Evolutionary conservation across 768 basidiomycete genomes (phyloP), one percentile per base, ranked within the genome.

Genomic region (Collybia sp.): DNA sequence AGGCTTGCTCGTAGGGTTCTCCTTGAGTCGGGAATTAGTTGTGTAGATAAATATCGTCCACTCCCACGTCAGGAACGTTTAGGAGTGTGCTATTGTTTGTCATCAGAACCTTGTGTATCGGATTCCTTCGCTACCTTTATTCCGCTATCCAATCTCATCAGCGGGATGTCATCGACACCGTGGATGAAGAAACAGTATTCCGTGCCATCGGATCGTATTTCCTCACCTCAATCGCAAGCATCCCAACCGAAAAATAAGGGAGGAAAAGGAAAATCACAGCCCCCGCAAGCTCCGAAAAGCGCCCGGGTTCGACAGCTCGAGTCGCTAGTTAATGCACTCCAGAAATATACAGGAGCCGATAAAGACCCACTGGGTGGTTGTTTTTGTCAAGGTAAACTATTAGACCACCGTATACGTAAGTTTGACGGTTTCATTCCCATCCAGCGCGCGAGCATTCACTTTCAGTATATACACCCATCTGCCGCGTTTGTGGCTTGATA

Each of bases 281-380:
- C 17, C n/a, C 6, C 17, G 10, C 54, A 54, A 46, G 50, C 42
- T 45, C 61, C 67, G 1, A 82, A 77, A 58, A 83, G 77, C 60
- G 69, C 62, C 48, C 69, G 68, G 30, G 70, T 85, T 12, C 62
- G 61, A 3, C 53, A 50, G 17, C 66, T 86, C 13, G 80, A 84
- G 52, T 53, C 60, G 6, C 61, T 81, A 34, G 60, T 76, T 30
- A 53, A 62, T n/a, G 70, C 63, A 3, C 58, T 80, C 17, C 58
- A 52, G 18, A 58, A 56, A 12, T 56, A 66, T 2, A 59, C 59
- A n/a, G 65, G 65, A 0, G 58, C 44, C 0, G 58, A 63, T 34
- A 76, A 63, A 46, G 83, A 86, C 60, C 75, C 80, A 0, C 76
- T 73, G 34, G 78, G 80, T 3, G 83, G 84, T 0, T 88, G 85